Evolutionary conservation across 108 stramenopile genomes (phyloP).

Genomic region (Nitzschia sp.): DNA sequence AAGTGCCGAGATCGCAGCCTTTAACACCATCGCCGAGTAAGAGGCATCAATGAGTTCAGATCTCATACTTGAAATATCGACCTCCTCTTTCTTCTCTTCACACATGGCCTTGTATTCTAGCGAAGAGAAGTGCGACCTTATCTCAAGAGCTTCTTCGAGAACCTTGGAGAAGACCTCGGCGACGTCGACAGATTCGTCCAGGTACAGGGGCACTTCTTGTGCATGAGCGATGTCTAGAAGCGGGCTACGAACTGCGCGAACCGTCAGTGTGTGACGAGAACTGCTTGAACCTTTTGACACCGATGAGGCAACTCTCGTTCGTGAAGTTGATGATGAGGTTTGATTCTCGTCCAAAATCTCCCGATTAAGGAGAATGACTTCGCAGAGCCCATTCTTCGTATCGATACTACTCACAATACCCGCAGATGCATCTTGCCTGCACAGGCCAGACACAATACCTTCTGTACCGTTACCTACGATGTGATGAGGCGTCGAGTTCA

Average conservation of each 20-base stretch:
- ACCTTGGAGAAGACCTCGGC: background rate
- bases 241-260: constrained; percentile 66
- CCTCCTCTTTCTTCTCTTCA: background rate
- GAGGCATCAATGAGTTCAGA: constrained; percentile 10
- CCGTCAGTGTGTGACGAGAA: constrained; percentile 37
- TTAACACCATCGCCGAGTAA: constrained; percentile 31
- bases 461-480: constrained; percentile 75
- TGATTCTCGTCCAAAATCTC: background rate
- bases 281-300: constrained; percentile 4
- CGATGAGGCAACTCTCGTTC: background rate
- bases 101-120: too few relatives aligned
- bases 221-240: constrained; percentile 58
- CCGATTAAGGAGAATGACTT: constrained; percentile 61
- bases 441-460: constrained; percentile 70
- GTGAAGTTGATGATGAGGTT: background rate
- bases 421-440: constrained; percentile 53
- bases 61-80: background rate
- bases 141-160: constrained; percentile 4
- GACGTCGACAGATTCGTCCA: constrained; percentile 30
- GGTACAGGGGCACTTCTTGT: constrained; percentile 58
- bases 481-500: constrained; percentile 43
- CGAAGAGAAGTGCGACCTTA: too few relatives aligned
- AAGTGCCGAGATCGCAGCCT: constrained; percentile 34
- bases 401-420: constrained; percentile 80
- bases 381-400: constrained; percentile 66